Conservation (phyloP, 495 filamentous ascomycete species). For the Penicillium angulare region DNA sequence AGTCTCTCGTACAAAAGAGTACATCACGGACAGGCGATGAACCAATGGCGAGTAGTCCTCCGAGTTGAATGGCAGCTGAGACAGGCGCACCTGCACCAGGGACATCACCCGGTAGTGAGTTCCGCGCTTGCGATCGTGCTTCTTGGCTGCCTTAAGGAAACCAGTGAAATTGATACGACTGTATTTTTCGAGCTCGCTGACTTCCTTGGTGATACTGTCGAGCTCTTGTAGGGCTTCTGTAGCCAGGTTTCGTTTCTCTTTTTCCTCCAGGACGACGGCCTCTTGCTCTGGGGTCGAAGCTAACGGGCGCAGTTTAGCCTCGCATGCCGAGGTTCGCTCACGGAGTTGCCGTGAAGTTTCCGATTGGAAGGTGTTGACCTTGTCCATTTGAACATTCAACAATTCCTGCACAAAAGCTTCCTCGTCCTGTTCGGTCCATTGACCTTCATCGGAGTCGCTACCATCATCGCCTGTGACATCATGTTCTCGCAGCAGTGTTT, state of each 20-base stretch:
- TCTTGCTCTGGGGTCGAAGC: constrained; percentile 32
- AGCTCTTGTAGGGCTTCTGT: constrained; percentile 74
- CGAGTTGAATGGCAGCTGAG: constrained; percentile 87
- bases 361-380: constrained; percentile 86
- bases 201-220: constrained; percentile 83
- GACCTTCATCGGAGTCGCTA: constrained; percentile 48
- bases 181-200: constrained; percentile 91
- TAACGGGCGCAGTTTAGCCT: constrained; percentile 49
- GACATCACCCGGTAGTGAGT: constrained; percentile 81
- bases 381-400: constrained; percentile 90
- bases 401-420: constrained; percentile 90
- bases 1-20: constrained; percentile 85
- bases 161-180: constrained; percentile 96
- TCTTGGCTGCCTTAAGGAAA: constrained; percentile 97
- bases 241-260: constrained; percentile 52
- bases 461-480: constrained; percentile 50
- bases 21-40: constrained; percentile 87
- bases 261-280: constrained; percentile 29
- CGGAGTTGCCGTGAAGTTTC: constrained; percentile 70
- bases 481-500: constrained; percentile 76
- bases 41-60: constrained; percentile 91
- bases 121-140: constrained; percentile 90
- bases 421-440: constrained; percentile 97
- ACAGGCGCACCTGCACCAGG: constrained; percentile 82
- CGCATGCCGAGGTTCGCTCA: constrained; percentile 60